Conservation (phyloP, 2,329 filamentous ascomycete genomes). For the Talaromyces albobiverticillius region DNA sequence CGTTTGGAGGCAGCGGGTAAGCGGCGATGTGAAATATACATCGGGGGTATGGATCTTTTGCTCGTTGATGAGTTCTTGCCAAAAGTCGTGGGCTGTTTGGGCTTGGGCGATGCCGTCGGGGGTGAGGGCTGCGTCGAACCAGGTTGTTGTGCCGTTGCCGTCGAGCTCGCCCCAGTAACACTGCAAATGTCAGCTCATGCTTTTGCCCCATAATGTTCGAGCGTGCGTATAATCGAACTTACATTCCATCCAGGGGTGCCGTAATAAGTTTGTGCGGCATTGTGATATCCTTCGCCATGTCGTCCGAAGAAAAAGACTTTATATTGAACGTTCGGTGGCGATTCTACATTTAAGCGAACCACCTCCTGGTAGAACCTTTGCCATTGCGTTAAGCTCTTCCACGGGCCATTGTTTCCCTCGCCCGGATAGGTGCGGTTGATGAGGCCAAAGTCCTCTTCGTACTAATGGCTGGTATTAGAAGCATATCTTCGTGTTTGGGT, state of each 20-base stretch:
- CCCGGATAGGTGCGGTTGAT: constrained; percentile 46
- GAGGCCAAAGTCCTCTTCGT: constrained; percentile 44
- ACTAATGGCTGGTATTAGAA: neutral
- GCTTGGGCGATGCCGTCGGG: constrained; percentile 51
- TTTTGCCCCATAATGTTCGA: too few species aligned
- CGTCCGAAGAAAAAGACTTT: constrained; percentile 58
- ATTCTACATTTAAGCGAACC: constrained; percentile 42
- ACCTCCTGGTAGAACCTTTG: constrained; percentile 53
- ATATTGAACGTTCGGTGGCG: constrained; percentile 45
- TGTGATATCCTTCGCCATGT: constrained; percentile 61
- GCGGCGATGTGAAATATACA: constrained; percentile 54
- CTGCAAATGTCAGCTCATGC: too few species aligned
- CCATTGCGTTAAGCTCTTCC: constrained; percentile 50
- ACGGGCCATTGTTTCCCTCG: constrained; percentile 28
- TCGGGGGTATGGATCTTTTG: constrained; percentile 53
- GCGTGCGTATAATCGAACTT: too few species aligned
- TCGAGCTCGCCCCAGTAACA: constrained; percentile 58
- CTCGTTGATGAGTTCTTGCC: constrained; percentile 45
- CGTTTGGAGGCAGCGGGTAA: constrained; percentile 57
- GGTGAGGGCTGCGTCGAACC: constrained; percentile 59
- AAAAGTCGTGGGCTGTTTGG: constrained; percentile 42
- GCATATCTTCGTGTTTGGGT: too few species aligned
- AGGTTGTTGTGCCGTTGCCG: constrained; percentile 54
- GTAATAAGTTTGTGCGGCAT: constrained; percentile 57
- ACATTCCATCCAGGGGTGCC: constrained; percentile 61